Conservation (phyloP, 352 stramenopile species). For the Phytophthora palmivora region DNA sequence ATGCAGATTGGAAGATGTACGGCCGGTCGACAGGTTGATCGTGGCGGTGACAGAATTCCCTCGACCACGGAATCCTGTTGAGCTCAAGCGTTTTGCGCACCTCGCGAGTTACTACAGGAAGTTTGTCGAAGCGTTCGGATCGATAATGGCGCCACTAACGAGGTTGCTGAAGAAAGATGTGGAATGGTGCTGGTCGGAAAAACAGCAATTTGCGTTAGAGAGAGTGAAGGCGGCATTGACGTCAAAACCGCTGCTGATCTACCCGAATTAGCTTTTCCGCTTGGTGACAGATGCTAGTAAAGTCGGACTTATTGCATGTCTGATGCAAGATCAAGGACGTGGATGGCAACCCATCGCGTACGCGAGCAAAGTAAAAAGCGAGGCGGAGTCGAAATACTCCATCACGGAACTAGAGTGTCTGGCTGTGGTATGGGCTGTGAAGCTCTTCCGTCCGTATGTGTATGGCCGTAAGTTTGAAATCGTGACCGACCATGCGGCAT, state of each 20-base stretch:
- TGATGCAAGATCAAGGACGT: too few species aligned
- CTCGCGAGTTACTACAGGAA: not conserved
- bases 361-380: too few species aligned
- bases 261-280: not conserved
- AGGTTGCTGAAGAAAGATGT: not conserved
- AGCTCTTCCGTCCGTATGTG: too few species aligned
- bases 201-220: not conserved
- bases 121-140: not conserved
- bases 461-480: too few species aligned
- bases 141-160: not conserved
- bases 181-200: not conserved
- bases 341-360: too few species aligned
- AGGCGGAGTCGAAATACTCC: too few species aligned
- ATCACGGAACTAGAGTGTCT: too few species aligned
- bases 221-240: not conserved
- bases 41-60: not conserved
- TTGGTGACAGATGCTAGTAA: constrained; percentile 1
- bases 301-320: not conserved
- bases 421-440: too few species aligned
- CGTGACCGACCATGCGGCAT: too few species aligned
- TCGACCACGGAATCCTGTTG: not conserved
- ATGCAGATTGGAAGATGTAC: too few species aligned
- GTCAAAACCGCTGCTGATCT: not conserved
- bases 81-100: constrained; percentile 1
- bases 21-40: not conserved